Evolutionary conservation across 148 eudicot species (phyloP).

Genomic region (Gaultheria prostrata): DNA sequence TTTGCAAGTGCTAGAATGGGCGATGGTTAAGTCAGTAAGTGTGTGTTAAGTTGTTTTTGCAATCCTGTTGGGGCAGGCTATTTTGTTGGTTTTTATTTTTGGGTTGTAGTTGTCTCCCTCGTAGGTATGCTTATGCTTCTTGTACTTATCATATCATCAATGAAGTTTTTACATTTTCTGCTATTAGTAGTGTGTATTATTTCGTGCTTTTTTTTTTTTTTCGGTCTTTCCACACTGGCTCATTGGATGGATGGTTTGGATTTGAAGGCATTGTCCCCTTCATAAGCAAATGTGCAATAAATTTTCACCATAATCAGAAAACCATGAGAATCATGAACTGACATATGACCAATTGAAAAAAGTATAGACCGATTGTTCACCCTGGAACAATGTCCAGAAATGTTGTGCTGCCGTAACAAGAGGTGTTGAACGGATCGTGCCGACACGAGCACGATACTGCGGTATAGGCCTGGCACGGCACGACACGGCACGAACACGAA

Average conservation of each 20-base stretch:
- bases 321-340: neutral
- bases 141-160: neutral
- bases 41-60: neutral
- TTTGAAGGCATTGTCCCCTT: conserved; percentile 62
- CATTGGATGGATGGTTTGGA: too few species aligned
- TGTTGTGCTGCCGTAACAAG: too few species aligned
- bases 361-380: too few species aligned
- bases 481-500: too few species aligned
- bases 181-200: too few species aligned
- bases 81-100: neutral
- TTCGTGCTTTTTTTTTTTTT: neutral
- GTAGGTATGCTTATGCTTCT: neutral
- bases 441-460: too few species aligned
- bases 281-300: neutral
- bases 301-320: neutral
- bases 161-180: neutral
- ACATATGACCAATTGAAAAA: neutral
- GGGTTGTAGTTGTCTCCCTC: neutral
- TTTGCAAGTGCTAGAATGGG: neutral
- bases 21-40: neutral
- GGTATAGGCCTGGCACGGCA: too few species aligned
- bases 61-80: neutral
- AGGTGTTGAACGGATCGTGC: too few species aligned
- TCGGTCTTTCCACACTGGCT: too few species aligned
- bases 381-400: too few species aligned